Evolutionary conservation across 2,329 filamentous ascomycete genomes (phyloP).

Genomic region (Chrysosphaeria jannelii): DNA sequence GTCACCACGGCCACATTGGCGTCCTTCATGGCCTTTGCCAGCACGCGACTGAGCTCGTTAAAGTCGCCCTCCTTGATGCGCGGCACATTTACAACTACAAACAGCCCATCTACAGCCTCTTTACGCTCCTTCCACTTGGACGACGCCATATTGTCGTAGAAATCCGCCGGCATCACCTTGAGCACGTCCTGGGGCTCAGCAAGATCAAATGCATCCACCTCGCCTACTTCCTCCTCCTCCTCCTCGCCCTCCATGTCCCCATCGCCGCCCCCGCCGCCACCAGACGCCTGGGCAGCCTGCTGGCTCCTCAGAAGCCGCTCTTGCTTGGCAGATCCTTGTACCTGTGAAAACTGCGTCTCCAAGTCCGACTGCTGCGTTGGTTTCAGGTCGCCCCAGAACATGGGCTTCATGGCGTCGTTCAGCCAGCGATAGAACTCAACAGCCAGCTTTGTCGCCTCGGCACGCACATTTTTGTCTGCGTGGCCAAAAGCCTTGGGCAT

Average conservation of each 20-base stretch:
- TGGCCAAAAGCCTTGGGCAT: slow-evolving; percentile 84
- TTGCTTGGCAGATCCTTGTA: slow-evolving; percentile 75
- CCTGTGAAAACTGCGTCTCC: slow-evolving; percentile 76
- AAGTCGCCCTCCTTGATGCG: slow-evolving; percentile 79
- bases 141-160: slow-evolving; percentile 57
- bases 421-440: slow-evolving; percentile 95
- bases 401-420: slow-evolving; percentile 87
- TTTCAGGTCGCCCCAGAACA: slow-evolving; percentile 91
- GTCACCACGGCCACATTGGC: slow-evolving; percentile 89
- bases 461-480: slow-evolving; percentile 91
- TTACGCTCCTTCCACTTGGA: slow-evolving; percentile 98
- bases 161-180: slow-evolving; percentile 52
- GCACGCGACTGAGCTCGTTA: slow-evolving; percentile 48
- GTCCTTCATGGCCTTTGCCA: slow-evolving; percentile 97
- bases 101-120: slow-evolving; percentile 64
- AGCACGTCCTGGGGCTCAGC: slow-evolving; percentile 70
- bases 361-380: slow-evolving; percentile 83
- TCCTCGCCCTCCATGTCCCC: slow-evolving; percentile 25
- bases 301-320: slow-evolving; percentile 69
- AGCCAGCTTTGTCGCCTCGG: slow-evolving; percentile 68
- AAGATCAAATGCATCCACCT: slow-evolving; percentile 55
- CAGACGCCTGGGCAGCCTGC: slow-evolving; percentile 44
- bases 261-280: slow-evolving; percentile 24
- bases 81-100: slow-evolving; percentile 49
- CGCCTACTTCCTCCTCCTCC: slow-evolving; percentile 29